Evolutionary conservation across 768 basidiomycete genomes (phyloP).

Genomic region (Kwoniella bestiolae): DNA sequence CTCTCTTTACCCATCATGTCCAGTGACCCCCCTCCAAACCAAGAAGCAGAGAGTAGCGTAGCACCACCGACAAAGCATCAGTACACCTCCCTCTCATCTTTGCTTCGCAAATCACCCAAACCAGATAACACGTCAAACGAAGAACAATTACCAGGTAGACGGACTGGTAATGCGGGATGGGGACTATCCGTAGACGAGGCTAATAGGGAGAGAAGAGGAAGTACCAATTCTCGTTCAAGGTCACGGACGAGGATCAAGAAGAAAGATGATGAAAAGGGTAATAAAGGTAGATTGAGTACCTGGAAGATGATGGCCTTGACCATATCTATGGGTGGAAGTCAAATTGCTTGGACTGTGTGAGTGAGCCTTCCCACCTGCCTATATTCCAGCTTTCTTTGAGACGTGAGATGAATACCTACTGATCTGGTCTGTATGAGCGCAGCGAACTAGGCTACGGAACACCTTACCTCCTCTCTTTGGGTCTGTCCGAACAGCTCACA

Average conservation of each 20-base stretch:
- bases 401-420: too few species aligned
- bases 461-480: conserved; percentile 80
- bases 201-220: conserved; percentile 25
- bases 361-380: too few species aligned
- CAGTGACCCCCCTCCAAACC: neutral
- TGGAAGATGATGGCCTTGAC: conserved; percentile 58
- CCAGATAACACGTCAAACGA: conserved; percentile 6
- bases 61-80: conserved; percentile 35
- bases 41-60: conserved; percentile 4
- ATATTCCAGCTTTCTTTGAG: too few species aligned
- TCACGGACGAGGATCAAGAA: conserved; percentile 18
- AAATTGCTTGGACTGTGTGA: conserved; percentile 44
- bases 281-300: conserved; percentile 45
- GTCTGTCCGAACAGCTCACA: conserved; percentile 84
- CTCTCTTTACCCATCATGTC: neutral
- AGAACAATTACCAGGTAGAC: conserved; percentile 9
- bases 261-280: conserved; percentile 27
- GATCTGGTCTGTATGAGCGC: neutral
- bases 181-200: conserved; percentile 15
- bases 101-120: conserved; percentile 35
- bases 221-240: conserved; percentile 32
- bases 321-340: conserved; percentile 86
- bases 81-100: conserved; percentile 53
- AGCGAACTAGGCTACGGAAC: conserved; percentile 79
- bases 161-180: conserved; percentile 18